A percentile compares a stretch with the other conserved stretches of the same genome.
Conservation (phyloP, 129 eudicot species). For the Glebionis coronaria region DNA sequence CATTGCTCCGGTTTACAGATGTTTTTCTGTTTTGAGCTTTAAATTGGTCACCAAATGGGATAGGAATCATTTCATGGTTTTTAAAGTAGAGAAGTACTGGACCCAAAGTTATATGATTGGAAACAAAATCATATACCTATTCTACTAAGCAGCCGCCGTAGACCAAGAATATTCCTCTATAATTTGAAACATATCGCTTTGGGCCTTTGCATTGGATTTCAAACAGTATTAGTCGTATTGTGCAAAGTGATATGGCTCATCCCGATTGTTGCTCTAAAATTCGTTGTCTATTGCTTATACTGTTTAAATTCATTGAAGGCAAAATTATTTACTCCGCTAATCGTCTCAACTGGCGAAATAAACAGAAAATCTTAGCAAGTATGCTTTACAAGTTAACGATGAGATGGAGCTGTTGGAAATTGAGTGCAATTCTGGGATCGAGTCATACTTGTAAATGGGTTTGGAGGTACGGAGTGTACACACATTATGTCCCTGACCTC, state of each 20-base stretch:
- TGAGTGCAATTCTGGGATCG: too few species aligned
- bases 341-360: neutral
- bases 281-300: neutral
- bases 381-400: neutral
- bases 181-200: neutral
- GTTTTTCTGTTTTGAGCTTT: slow-evolving; percentile 2
- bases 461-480: too few species aligned
- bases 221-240: slow-evolving; percentile 3
- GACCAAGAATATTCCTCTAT: neutral
- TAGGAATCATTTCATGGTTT: too few species aligned
- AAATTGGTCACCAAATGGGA: neutral
- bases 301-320: neutral
- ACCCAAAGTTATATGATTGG: slow-evolving; percentile 21
- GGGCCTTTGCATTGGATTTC: slow-evolving; percentile 14
- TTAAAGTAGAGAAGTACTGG: slow-evolving; percentile 20
- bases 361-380: neutral
- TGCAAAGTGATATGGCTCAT: slow-evolving; percentile 21
- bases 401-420: too few species aligned
- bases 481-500: too few species aligned
- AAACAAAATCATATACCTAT: slow-evolving; percentile 11
- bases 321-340: neutral
- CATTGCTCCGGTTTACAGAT: slow-evolving; percentile 6
- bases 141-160: neutral
- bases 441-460: too few species aligned
- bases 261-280: neutral